phyloP scores from a whole-genome alignment of 306 rosid genomes.

The Fagus crenata region DNA sequence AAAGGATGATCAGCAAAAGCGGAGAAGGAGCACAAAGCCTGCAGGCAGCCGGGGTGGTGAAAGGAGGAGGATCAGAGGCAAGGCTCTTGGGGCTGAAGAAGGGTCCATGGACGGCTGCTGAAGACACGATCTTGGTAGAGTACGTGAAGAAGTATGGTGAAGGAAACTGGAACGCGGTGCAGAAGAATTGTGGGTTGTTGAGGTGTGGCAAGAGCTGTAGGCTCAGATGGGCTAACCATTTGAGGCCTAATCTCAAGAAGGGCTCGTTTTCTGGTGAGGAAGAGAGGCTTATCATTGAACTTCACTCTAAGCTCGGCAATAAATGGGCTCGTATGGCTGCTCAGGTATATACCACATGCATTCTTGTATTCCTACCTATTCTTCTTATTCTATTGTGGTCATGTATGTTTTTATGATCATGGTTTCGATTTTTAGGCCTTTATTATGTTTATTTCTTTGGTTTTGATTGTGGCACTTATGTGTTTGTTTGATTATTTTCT shows the following conservation, averaged over 20 bases:
- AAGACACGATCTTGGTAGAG: conserved; percentile 59
- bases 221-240: conserved; percentile 87
- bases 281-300: conserved; percentile 58
- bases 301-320: conserved; percentile 80
- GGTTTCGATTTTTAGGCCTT: background rate
- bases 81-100: conserved; percentile 41
- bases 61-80: conserved; percentile 17
- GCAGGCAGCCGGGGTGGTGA: background rate
- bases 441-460: background rate
- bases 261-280: conserved; percentile 64
- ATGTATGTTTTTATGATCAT: background rate
- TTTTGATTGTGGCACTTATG: background rate
- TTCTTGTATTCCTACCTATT: background rate
- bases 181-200: conserved; percentile 54
- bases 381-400: background rate
- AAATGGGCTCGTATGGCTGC: conserved; percentile 95
- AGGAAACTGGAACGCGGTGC: conserved; percentile 89
- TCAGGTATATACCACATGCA: conserved; percentile 40
- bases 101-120: conserved; percentile 80
- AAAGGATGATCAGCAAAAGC: conserved; percentile 15
- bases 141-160: conserved; percentile 69
- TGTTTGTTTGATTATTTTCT: background rate
- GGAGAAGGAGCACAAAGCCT: conserved; percentile 17
- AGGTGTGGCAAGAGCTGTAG: conserved; percentile 91
- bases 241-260: conserved; percentile 76